Evolutionary conservation across 345 rosid genomes (phyloP).

Genomic region (Limnanthes douglasii): DNA sequence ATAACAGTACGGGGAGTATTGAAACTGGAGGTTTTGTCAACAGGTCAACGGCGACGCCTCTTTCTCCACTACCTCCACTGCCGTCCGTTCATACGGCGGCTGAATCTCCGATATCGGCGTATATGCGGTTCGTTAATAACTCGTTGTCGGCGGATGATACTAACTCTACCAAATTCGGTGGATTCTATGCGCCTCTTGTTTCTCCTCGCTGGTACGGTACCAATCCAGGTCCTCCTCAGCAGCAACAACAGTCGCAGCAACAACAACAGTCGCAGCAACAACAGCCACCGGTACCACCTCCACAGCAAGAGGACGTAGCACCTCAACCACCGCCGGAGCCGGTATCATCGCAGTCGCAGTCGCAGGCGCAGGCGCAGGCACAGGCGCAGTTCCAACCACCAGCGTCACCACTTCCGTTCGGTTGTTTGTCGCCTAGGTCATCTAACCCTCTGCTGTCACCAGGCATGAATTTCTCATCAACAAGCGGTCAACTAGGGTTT

Average conservation of each 20-base stretch:
- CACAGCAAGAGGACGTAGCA: conserved; percentile 8
- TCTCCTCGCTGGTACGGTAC: conserved; percentile 50
- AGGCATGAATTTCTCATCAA: conserved; percentile 40
- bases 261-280: conserved; percentile 12
- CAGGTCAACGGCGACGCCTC: conserved; percentile 29
- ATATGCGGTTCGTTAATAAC: conserved; percentile 60
- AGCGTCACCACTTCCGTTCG: conserved; percentile 35
- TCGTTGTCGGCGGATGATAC: conserved; percentile 29
- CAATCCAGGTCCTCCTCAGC: conserved; percentile 14
- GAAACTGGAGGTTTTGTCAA: conserved; percentile 14
- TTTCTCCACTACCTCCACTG: conserved; percentile 54
- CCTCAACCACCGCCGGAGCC: conserved; percentile 11
- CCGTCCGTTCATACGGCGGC: conserved; percentile 57
- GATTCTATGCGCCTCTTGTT: conserved; percentile 48
- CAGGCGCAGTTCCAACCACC: conserved; percentile 30
- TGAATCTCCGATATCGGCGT: conserved; percentile 59
- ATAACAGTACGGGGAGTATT: conserved; percentile 1
- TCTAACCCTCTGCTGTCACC: conserved; percentile 53
- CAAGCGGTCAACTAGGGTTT: conserved; percentile 38
- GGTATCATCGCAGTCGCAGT: conserved; percentile 5
- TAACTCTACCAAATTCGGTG: conserved; percentile 31
- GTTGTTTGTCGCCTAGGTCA: conserved; percentile 69
- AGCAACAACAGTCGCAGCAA: conserved; percentile 9
- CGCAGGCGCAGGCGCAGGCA: not conserved
- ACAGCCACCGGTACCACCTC: conserved; percentile 13